Evolutionary conservation across 169 alveolate genomes (phyloP).

Genomic region (Amoebophrya sp.): DNA sequence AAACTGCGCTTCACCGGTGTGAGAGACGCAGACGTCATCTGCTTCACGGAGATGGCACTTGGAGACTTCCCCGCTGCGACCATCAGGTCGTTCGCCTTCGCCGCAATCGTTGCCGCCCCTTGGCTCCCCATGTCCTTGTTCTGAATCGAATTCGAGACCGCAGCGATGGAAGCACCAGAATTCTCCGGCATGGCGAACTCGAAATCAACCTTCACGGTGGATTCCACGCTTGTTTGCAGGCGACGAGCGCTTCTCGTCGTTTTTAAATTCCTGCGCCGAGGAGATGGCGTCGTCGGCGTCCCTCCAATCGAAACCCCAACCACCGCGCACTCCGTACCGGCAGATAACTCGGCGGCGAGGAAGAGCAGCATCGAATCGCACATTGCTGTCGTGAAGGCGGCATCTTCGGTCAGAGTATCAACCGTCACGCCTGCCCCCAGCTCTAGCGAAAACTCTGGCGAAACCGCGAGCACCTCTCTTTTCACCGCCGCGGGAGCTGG

Average conservation of each 20-base stretch:
- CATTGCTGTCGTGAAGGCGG: not conserved
- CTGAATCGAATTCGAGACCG: too few species aligned
- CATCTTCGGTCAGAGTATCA: not conserved
- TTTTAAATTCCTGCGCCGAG: not conserved
- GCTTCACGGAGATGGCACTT: too few species aligned
- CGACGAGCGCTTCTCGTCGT: not conserved
- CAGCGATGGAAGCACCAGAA: too few species aligned
- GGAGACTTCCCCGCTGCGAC: too few species aligned
- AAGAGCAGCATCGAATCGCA: not conserved
- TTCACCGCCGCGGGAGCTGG: not conserved
- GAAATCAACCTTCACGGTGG: not conserved
- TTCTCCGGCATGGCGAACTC: too few species aligned
- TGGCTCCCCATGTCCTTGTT: too few species aligned
- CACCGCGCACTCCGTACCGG: not conserved
- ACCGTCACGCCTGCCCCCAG: not conserved
- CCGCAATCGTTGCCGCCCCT: too few species aligned
- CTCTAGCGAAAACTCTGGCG: not conserved
- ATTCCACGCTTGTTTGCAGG: too few species aligned
- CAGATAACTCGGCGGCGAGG: not conserved
- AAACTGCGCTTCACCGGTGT: too few species aligned
- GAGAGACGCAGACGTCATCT: too few species aligned
- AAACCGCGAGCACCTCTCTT: not conserved
- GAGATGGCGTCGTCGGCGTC: not conserved
- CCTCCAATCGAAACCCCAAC: not conserved
- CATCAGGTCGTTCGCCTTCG: too few species aligned